Conservation (phyloP, 805 yeast species). For the Lachancea thermotolerans region DNA sequence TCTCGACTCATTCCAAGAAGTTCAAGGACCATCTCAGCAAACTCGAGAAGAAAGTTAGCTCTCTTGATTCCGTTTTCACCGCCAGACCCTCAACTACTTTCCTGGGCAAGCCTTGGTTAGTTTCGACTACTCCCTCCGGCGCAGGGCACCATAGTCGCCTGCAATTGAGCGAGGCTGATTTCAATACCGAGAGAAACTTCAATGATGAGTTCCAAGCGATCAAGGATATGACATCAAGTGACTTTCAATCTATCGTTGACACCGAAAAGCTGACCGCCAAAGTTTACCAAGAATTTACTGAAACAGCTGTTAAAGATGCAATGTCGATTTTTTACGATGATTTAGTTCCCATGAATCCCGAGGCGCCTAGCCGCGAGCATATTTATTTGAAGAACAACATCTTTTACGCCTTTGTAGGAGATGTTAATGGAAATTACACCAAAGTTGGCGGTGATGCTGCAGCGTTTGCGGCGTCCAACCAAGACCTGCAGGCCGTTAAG, state of each 20-base stretch:
- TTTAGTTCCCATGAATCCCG: conserved; percentile 72
- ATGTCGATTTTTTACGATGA: conserved; percentile 68
- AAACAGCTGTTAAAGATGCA: conserved; percentile 74
- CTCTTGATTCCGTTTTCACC: conserved; percentile 46
- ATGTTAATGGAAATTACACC: conserved; percentile 49
- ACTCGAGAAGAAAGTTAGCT: conserved; percentile 42
- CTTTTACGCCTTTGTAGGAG: conserved; percentile 76
- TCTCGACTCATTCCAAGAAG: conserved; percentile 58
- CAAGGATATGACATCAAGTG: conserved; percentile 56
- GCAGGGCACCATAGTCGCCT: conserved; percentile 54
- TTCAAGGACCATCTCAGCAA: conserved; percentile 46
- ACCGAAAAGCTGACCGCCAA: conserved; percentile 72
- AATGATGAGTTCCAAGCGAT: conserved; percentile 85
- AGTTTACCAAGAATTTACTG: conserved; percentile 67
- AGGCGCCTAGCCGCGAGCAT: conserved; percentile 52
- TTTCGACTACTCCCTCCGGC: conserved; percentile 26
- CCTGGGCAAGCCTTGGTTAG: conserved; percentile 72
- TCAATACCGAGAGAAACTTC: conserved; percentile 60
- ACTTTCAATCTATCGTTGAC: conserved; percentile 59
- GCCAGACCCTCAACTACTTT: conserved; percentile 54
- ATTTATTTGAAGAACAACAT: conserved; percentile 77
- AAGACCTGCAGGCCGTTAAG: conserved; percentile 70
- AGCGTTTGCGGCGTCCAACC: conserved; percentile 69
- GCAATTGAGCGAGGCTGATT: conserved; percentile 36
- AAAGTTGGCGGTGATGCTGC: conserved; percentile 77